Evolutionary conservation across 495 filamentous ascomycete species (phyloP).

Genomic region (Xylaria bambusicola): DNA sequence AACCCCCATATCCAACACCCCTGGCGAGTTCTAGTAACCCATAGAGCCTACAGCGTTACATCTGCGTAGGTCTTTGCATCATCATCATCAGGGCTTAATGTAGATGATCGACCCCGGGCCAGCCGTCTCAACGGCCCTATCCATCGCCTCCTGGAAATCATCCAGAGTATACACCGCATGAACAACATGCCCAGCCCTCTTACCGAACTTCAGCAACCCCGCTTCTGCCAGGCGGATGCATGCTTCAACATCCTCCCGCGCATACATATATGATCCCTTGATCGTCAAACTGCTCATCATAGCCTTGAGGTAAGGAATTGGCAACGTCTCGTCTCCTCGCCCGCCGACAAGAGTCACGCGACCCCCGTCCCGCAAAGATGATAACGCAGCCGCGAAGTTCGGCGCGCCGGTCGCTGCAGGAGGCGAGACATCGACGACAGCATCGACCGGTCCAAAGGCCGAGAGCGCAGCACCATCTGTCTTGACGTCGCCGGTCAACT

Average conservation of each 20-base stretch:
- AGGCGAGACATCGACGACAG: constrained; percentile 53
- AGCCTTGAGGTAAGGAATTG: constrained; percentile 12
- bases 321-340: constrained; percentile 16
- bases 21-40: too few relatives aligned
- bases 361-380: constrained; percentile 37
- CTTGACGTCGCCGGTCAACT: constrained; percentile 43
- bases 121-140: constrained; percentile 14
- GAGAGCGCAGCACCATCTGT: constrained; percentile 39
- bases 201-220: constrained; percentile 32
- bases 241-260: constrained; percentile 26
- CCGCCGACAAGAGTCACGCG: constrained; percentile 51
- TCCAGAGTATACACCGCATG: constrained; percentile 36
- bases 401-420: constrained; percentile 32
- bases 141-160: constrained; percentile 30
- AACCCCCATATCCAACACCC: too few relatives aligned
- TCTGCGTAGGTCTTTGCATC: too few relatives aligned
- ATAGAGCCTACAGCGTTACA: too few relatives aligned
- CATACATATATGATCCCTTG: constrained; percentile 46
- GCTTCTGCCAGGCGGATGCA: constrained; percentile 6
- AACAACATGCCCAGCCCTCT: constrained; percentile 34
- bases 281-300: constrained; percentile 34
- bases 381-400: constrained; percentile 40
- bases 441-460: constrained; percentile 40
- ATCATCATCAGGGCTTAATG: constrained; percentile 14
- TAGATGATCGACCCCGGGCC: constrained; percentile 4